Conservation (phyloP, 305 asterid genomes). For the Plantago lanceolata region DNA sequence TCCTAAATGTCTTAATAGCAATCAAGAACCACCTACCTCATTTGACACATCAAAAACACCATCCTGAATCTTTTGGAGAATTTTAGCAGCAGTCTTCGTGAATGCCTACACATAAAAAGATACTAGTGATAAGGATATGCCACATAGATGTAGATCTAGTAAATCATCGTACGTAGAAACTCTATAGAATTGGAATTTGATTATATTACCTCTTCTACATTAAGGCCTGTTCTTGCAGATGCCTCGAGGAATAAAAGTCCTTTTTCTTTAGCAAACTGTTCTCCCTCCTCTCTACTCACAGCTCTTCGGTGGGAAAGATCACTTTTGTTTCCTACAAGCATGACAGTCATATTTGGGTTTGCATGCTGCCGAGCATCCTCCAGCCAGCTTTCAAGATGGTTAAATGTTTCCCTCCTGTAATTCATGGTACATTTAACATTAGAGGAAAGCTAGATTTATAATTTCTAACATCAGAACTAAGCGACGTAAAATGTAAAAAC, state of each 20-base stretch:
- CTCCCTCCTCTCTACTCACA: slow-evolving; percentile 89
- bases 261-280: slow-evolving; percentile 82
- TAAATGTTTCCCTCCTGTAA: slow-evolving; percentile 70
- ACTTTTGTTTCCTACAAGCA: slow-evolving; percentile 79
- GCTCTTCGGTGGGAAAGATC: slow-evolving; percentile 88
- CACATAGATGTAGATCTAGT: not conserved
- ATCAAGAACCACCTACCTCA: slow-evolving; percentile 38
- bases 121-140: not conserved
- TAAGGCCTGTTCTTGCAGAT: slow-evolving; percentile 78
- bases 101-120: slow-evolving; percentile 41
- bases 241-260: slow-evolving; percentile 76
- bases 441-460: slow-evolving; percentile 12
- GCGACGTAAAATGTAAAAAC: too few relatives aligned
- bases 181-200: slow-evolving; percentile 7
- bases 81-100: slow-evolving; percentile 64
- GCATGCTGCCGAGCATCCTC: slow-evolving; percentile 93
- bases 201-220: slow-evolving; percentile 65
- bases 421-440: slow-evolving; percentile 13
- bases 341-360: slow-evolving; percentile 76
- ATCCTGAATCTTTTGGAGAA: slow-evolving; percentile 76
- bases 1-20: not conserved
- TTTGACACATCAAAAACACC: slow-evolving; percentile 73
- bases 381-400: slow-evolving; percentile 81
- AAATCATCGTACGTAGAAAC: not conserved
- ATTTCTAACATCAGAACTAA: not conserved